Evolutionary conservation across 1,284 basidiomycete species (phyloP), one percentile per base, ranked within the genome.

Genomic region (Moesziomyces aphidis): DNA sequence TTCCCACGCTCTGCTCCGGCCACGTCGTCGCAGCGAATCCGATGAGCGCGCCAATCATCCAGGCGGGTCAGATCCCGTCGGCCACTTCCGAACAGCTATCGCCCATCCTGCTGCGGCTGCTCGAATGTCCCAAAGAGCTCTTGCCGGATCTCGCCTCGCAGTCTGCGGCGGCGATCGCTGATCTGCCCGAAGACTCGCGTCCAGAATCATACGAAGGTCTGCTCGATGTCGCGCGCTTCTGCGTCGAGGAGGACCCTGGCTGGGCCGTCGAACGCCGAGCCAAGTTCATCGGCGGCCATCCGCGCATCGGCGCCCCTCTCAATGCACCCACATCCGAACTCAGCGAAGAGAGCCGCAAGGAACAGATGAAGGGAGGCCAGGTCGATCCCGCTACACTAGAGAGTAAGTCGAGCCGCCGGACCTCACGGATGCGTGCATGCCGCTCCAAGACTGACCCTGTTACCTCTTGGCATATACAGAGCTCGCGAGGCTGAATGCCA

Each of bases 241-340:
- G 82, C 53, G 73, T 84, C 10, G 83, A 84, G 24, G 83, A 84
- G 23, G 83, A 82, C 24, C 83, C 83, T 26, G 81, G 81, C 13
- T 83, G 82, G 82, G 34, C 55, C 19, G 56, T 47, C 2, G 51
- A 63, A 5, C 67, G 76, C 23, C 50, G 71, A 5, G 74, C 63
- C 31, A 60, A 66, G 47, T 71, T 82, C 49, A 58, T 81, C 48
- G 71, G 75, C 1, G 79, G 79, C 1, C 79, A 81, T 60, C 79
- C 79, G 13, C 53, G 75, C 23, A 82, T 81, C 45, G 77, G 77
- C 15, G 70, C 77, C 7, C 77, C 68, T 0, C 59, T 73, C 51
- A 67, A 57, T 53, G 68, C 47, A 23, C 74, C 77, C 19, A 70
- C 56, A 8, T 61, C 61, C 0, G 52, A 65, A 47, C 68, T 80